Evolutionary conservation across 2,329 filamentous ascomycete species (phyloP).

Genomic region (Pseudocercospora musae): DNA sequence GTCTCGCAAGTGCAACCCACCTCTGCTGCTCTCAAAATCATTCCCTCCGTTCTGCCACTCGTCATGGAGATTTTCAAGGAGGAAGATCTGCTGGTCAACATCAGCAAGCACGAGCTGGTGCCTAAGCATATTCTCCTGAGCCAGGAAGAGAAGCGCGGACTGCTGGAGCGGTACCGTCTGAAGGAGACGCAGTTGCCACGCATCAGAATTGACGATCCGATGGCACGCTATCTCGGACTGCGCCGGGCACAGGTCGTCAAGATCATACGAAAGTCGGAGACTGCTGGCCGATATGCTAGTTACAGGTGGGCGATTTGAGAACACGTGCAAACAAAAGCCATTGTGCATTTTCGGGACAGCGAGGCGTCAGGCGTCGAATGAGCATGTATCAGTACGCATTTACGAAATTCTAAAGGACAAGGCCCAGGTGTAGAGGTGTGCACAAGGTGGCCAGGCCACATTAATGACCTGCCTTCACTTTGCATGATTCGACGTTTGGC

Average conservation of each 20-base stretch:
- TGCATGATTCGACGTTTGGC: background rate
- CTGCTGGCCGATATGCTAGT: slow-evolving; percentile 92
- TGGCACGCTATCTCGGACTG: slow-evolving; percentile 86
- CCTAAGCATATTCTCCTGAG: slow-evolving; percentile 90
- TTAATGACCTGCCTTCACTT: background rate
- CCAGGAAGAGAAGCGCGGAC: slow-evolving; percentile 78
- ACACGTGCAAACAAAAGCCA: background rate
- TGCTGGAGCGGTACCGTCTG: slow-evolving; percentile 85
- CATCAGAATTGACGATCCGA: slow-evolving; percentile 86
- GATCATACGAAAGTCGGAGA: slow-evolving; percentile 94
- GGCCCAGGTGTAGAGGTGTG: background rate
- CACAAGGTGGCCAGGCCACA: background rate
- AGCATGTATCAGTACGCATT: slow-evolving; percentile 8
- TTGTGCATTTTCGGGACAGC: slow-evolving; percentile 16
- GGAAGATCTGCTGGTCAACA: slow-evolving; percentile 94
- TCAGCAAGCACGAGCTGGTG: slow-evolving; percentile 95
- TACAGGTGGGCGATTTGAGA: slow-evolving; percentile 66
- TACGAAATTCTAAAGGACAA: background rate
- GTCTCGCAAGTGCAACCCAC: slow-evolving; percentile 80
- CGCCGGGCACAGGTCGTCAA: slow-evolving; percentile 94
- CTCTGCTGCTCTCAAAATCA: slow-evolving; percentile 80
- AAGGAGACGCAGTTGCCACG: slow-evolving; percentile 97
- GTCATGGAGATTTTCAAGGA: slow-evolving; percentile 94
- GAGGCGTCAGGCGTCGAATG: slow-evolving; percentile 15
- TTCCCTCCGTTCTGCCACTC: slow-evolving; percentile 71